Percentiles rank a stretch among this genome's conserved stretches.
phyloP scores from a whole-genome alignment of 176 grass and related monocot species.

The Triticum urartu region DNA sequence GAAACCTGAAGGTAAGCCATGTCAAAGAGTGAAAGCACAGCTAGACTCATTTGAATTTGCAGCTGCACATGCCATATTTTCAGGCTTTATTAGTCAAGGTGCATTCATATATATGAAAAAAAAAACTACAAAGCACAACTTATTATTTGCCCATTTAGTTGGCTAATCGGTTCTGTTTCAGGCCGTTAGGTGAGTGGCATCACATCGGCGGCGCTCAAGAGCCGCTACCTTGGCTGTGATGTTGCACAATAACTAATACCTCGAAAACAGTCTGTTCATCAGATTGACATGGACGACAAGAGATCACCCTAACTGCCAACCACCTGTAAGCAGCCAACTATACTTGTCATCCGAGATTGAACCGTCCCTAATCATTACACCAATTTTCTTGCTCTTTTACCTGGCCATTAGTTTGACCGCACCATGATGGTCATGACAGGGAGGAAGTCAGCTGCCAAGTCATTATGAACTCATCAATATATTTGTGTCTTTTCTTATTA shows the following conservation, averaged over 20 bases:
- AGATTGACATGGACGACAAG: background rate
- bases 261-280: background rate
- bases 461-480: no score
- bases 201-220: background rate
- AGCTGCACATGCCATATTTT: no score
- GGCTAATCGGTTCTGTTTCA: conserved; percentile 6
- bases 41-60: no score
- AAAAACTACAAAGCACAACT: background rate
- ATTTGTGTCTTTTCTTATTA: no score
- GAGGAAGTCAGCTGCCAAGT: no score
- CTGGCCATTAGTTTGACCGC: background rate
- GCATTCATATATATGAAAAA: background rate
- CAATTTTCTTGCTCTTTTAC: background rate
- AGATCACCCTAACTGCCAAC: background rate
- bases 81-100: background rate
- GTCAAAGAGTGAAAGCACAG: background rate
- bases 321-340: background rate
- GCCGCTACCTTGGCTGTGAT: background rate
- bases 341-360: background rate
- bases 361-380: background rate
- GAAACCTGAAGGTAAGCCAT: conserved; percentile 5
- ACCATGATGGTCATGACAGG: no score
- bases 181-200: background rate
- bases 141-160: background rate
- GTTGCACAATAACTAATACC: no score